Evolutionary conservation across 495 filamentous ascomycete species (phyloP), one percentile per base, ranked within the genome.

Genomic region (Amphirosellinia nigrospora): DNA sequence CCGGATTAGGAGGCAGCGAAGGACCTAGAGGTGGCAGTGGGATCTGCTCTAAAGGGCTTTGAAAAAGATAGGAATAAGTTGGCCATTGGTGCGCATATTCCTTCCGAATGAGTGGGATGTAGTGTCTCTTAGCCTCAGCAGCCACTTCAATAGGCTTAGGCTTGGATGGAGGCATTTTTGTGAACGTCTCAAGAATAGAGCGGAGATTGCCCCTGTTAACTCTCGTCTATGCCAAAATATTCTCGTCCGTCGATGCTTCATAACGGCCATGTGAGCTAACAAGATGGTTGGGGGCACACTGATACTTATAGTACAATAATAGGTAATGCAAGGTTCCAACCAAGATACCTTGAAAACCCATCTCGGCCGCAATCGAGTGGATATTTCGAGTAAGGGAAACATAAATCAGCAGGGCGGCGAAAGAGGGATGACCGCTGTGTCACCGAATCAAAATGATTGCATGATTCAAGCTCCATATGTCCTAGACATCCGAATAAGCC

Each of bases 131-230:
- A 32, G 90, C 88, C 77, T 92, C 89, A 2, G 88, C 85, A 45
- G 90, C 90, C 41, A 92, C 88, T 60, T 92, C 90, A 26, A 89
- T 89, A 21, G 90, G 88, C 81, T 90, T 91, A 43, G 86, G 86
- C 76, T 87, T 89, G 46, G 85, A 79, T 45, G 82, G 72, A 74
- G 89, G 88, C 89, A 91, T 70, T 45, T 70, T 26, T 58, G 21
- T 52, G 23, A 36, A 64, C 10, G 41, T 52, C 28, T 23, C 28
- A 46, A 46, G 26, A 55, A 59, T 0, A 26, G 39, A 45, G 26
- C 9, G 15, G 41, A 41, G 39, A 38, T 4, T 23, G 45, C 23
- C 55, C 32, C 34, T 53, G 3, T 21, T 61, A 34, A n/a, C 41
- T 41, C 30, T 60, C 38, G 66, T 61, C 53, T 34, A 13, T 52